Base-by-base conservation (phyloP, 805 yeast species). In the Cyberlindnera suaveolens region DNA sequence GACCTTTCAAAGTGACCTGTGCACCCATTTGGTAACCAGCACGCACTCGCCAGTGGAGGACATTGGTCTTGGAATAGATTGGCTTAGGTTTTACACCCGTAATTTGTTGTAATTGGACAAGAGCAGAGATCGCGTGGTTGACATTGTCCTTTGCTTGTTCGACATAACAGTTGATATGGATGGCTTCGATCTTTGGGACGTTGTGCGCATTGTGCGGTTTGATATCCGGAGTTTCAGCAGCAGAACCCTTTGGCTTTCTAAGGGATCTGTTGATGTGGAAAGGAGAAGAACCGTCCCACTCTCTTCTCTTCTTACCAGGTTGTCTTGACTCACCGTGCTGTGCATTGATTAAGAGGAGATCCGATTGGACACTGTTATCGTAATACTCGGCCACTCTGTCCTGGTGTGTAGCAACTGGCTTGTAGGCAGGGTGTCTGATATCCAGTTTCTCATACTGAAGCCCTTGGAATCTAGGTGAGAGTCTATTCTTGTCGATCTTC, bases 1-100 rank as follows among this genome's bases (percentile, higher is more conserved):
- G 75, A 37, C 97, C 99, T 29, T 70, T 70, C 43, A 95, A 68
- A 45, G 75, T 77, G 13, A 82, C 82, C 58, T 85, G 85, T 42
- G 95, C 96, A 42, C 99, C 99, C 78, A 95, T 85, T 40, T 82
- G 82, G 72, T 79, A 82, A 33, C 96, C 96, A 39, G 80, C 80
- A 64, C 97, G 80, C 42, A 90, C 74, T 53, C 81, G 80, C 96
- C 96, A 90, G 37, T 78, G 75, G 42, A 90, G 83, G 30, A 87
- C 85, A 64, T 88, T 88, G 9, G 86, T 74, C 58, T 78, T 84
- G 34, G 95, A 83, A 59, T 70, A 85, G 15, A 88, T 68, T 19
- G 83, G 75, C 47, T 71, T 68, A 32, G 97, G 89, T 62, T 88
- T 86, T 48, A 74, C 79, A 48, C 96, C 96, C n/a, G 99, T 91